phyloP scores from a whole-genome alignment of 2,329 filamentous ascomycete genomes.

The Fusarium marasasianum region DNA sequence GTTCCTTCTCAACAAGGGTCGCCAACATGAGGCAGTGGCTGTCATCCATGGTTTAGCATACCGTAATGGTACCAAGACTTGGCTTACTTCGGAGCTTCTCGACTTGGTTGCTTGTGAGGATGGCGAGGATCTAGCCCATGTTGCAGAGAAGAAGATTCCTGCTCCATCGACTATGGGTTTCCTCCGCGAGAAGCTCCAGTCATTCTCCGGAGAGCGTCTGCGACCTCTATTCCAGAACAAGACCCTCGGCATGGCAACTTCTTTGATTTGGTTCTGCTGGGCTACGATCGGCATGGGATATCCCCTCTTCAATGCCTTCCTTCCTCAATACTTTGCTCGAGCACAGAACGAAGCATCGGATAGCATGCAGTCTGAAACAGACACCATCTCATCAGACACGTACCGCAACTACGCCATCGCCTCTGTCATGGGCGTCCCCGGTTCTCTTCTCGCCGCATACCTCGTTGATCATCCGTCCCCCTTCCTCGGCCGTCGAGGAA shows the following conservation, averaged over 20 bases:
- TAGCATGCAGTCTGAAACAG: conserved; percentile 45
- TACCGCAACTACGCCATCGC: conserved; percentile 89
- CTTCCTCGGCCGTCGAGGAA: conserved; percentile 74
- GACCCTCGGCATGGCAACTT: conserved; percentile 61
- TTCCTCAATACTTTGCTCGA: conserved; percentile 81
- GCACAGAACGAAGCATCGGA: conserved; percentile 56
- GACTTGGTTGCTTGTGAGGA: conserved; percentile 62
- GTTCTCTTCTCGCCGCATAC: conserved; percentile 77
- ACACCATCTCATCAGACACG: conserved; percentile 57
- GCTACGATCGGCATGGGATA: conserved; percentile 86
- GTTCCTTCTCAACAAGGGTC: conserved; percentile 78
- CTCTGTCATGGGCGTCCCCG: conserved; percentile 78
- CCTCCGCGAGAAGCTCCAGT: conserved; percentile 67
- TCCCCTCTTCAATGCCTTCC: conserved; percentile 87
- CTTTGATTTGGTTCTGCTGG: conserved; percentile 81
- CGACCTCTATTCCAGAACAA: conserved; percentile 69
- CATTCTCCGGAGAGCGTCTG: conserved; percentile 74
- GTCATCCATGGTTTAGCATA: conserved; percentile 82
- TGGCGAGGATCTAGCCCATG: conserved; percentile 40
- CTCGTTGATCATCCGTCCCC: conserved; percentile 73
- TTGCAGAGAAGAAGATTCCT: conserved; percentile 17
- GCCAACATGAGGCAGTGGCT: conserved; percentile 80
- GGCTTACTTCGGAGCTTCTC: conserved; percentile 77
- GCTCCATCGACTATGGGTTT: conserved; percentile 49
- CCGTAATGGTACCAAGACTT: conserved; percentile 75